A percentile compares a stretch with the other conserved stretches of the same genome.
Evolutionary conservation across 2,329 filamentous ascomycete species (phyloP).

Genomic region (Monosporascus ibericus): DNA sequence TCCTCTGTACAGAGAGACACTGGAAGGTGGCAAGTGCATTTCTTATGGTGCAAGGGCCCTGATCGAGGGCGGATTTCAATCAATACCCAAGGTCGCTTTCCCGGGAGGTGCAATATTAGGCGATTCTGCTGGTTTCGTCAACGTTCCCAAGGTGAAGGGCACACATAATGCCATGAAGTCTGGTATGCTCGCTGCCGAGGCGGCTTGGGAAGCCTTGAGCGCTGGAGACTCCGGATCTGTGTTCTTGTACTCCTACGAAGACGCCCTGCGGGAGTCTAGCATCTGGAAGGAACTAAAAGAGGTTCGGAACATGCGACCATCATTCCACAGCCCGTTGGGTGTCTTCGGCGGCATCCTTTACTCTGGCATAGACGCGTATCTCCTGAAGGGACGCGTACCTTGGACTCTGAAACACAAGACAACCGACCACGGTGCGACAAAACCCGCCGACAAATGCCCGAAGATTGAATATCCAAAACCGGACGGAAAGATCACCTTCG

Average conservation of each 20-base stretch:
- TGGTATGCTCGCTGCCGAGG: slow-evolving; percentile 92
- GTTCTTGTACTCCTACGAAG: slow-evolving; percentile 93
- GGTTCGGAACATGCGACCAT: slow-evolving; percentile 95
- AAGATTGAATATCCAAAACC: slow-evolving; percentile 98
- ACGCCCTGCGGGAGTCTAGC: slow-evolving; percentile 72
- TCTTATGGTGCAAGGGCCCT: slow-evolving; percentile 90
- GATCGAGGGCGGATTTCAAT: slow-evolving; percentile 94
- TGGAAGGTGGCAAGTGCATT: slow-evolving; percentile 97
- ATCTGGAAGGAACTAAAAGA: slow-evolving; percentile 95
- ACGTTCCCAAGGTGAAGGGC: slow-evolving; percentile 97
- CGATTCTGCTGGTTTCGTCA: slow-evolving; percentile 93
- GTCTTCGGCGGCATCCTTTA: slow-evolving; percentile 87
- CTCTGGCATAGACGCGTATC: slow-evolving; percentile 84
- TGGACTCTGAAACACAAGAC: slow-evolving; percentile 89
- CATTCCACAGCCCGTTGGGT: slow-evolving; percentile 82
- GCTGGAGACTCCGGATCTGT: slow-evolving; percentile 59
- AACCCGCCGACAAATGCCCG: slow-evolving; percentile 67
- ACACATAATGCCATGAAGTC: slow-evolving; percentile 98
- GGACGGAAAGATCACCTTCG: slow-evolving; percentile 89
- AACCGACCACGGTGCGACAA: slow-evolving; percentile 73
- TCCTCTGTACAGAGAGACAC: slow-evolving; percentile 75
- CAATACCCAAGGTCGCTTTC: slow-evolving; percentile 94
- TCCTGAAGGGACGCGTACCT: slow-evolving; percentile 78
- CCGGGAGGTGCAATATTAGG: slow-evolving; percentile 93
- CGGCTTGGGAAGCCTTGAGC: slow-evolving; percentile 70